Percentiles rank a stretch among this genome's conserved stretches.
Evolutionary conservation across 257 asterid species (phyloP).

Genomic region (Nicotiana tabacum): DNA sequence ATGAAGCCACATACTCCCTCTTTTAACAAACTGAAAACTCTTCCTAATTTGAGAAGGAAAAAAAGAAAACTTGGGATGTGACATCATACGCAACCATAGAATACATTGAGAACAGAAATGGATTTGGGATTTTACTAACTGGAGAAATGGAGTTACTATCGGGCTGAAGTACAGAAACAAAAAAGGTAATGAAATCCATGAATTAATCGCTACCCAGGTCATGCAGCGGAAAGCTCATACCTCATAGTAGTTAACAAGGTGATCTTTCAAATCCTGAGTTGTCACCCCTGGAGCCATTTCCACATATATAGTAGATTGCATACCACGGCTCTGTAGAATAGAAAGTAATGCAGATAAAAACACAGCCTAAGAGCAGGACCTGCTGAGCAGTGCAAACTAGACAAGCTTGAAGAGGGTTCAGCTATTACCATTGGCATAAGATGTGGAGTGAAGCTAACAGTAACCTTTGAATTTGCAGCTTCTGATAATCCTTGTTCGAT

Average conservation of each 20-base stretch:
- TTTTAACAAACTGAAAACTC: neutral
- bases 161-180: neutral
- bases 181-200: neutral
- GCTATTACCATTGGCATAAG: slow-evolving; percentile 86
- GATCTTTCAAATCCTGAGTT: slow-evolving; percentile 59
- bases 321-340: slow-evolving; percentile 77
- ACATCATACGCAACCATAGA: neutral
- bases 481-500: slow-evolving; percentile 94
- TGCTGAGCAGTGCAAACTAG: neutral
- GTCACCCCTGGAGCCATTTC: slow-evolving; percentile 80
- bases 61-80: neutral
- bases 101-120: neutral
- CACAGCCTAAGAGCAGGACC: neutral
- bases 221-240: slow-evolving; percentile 25
- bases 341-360: neutral
- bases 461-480: slow-evolving; percentile 70
- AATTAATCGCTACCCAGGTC: neutral
- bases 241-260: slow-evolving; percentile 57
- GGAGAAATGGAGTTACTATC: neutral
- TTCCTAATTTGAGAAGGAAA: neutral
- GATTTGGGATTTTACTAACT: neutral
- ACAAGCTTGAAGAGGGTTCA: neutral
- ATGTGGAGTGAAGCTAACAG: slow-evolving; percentile 97
- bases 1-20: neutral
- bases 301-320: slow-evolving; percentile 94